These are phyloP conservation scores for Debaryomyces castellii DNA, from an alignment of 805 yeast genomes.

Conservation along the genomic window DNA sequence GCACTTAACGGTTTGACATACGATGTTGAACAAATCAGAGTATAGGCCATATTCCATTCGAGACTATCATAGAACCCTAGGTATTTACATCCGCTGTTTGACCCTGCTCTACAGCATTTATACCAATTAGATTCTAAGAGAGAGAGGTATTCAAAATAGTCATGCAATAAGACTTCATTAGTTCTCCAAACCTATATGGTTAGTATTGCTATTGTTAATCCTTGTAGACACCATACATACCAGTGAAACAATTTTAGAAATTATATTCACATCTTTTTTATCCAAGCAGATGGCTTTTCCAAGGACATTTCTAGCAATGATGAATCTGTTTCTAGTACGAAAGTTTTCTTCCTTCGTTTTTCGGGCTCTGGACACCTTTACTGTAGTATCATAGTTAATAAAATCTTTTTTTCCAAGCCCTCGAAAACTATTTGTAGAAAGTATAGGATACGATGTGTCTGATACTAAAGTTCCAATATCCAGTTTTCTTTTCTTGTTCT, in stretches of 20 bases:
- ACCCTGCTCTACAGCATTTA: slow-evolving; percentile 4
- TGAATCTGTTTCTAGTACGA: slow-evolving; percentile 18
- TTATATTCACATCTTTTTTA: slow-evolving; percentile 5
- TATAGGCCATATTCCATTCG: neutral
- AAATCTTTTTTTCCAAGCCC: slow-evolving; percentile 5
- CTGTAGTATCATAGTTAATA: slow-evolving; percentile 4
- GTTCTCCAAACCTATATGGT: slow-evolving; percentile 19
- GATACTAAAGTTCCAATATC: slow-evolving; percentile 5
- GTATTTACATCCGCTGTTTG: neutral
- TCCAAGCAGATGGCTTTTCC: slow-evolving; percentile 10
- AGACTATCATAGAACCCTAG: neutral
- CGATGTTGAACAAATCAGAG: slow-evolving; percentile 3
- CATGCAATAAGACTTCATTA: slow-evolving; percentile 7
- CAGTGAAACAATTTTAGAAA: slow-evolving; percentile 12
- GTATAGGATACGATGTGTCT: slow-evolving; percentile 6
- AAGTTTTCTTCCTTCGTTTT: slow-evolving; percentile 5
- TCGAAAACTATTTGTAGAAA: slow-evolving; percentile 5
- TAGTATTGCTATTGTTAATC: slow-evolving; percentile 4
- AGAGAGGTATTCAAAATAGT: slow-evolving; percentile 16
- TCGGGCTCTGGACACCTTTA: neutral
- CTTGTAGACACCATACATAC: slow-evolving; percentile 4
- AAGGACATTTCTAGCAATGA: slow-evolving; percentile 18
- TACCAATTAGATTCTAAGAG: slow-evolving; percentile 10
- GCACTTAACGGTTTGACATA: neutral
- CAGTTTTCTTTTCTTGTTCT: neutral